phyloP scores from a whole-genome alignment of 2,329 filamentous ascomycete species.

The Scleromitrula shiraiana region DNA sequence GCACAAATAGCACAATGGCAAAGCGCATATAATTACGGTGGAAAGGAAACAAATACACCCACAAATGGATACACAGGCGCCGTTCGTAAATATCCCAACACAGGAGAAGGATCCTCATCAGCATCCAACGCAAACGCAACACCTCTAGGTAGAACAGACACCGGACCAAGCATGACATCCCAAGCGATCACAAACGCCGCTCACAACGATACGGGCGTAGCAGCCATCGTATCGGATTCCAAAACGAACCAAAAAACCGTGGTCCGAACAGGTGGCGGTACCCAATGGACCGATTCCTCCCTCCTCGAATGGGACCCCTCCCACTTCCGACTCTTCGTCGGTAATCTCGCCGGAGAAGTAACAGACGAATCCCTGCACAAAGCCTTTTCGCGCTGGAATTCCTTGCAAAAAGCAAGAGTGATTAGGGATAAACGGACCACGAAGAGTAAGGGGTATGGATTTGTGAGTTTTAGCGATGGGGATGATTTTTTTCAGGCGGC shows the following conservation, averaged over 20 bases:
- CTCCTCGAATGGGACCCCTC: conserved; percentile 93
- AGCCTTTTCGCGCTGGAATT: conserved; percentile 81
- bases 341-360: conserved; percentile 93
- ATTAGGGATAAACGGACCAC: conserved; percentile 92
- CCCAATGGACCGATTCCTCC: conserved; percentile 82
- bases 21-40: conserved; percentile 61
- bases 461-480: conserved; percentile 89
- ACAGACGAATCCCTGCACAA: conserved; percentile 94
- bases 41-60: conserved; percentile 42
- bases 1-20: conserved; percentile 94
- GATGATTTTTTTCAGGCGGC: conserved; percentile 96
- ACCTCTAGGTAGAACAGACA: conserved; percentile 30
- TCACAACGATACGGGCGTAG: conserved; percentile 38
- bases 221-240: conserved; percentile 33
- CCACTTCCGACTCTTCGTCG: conserved; percentile 91
- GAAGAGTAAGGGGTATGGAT: conserved; percentile 94
- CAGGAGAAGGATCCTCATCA: conserved; percentile 36
- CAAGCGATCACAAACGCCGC: conserved; percentile 42
- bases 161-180: conserved; percentile 72
- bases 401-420: conserved; percentile 86
- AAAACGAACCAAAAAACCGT: conserved; percentile 76
- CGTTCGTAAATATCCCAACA: conserved; percentile 28
- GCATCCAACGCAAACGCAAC: conserved; percentile 38
- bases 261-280: conserved; percentile 77
- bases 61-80: conserved; percentile 26